Base-by-base conservation (phyloP, 2,329 filamentous ascomycete genomes). In the Neonectria ditissima region DNA sequence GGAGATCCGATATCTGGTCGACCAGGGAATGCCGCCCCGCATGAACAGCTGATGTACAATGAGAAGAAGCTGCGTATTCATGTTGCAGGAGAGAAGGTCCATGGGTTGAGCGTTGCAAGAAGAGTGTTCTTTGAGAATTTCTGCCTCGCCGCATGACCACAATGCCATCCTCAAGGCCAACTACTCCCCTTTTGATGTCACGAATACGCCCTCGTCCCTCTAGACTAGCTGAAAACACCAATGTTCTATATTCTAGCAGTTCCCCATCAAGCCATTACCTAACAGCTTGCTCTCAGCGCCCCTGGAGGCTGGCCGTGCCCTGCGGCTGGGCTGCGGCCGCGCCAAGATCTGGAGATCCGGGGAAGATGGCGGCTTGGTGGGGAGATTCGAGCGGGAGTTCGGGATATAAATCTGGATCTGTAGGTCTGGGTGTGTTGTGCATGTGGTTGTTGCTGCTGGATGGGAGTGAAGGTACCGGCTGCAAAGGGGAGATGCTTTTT, bases 341-440 rank as follows among this genome's bases (percentile, higher is more conserved):
- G 66, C 55, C 55, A 67, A 65, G 59, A 67, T 65, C 63, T 41
- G 56, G 61, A 50, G 61, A 55, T 59, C 51, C 34, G 56, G 56
- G 56, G 56, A 59, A 53, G 43, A 39, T 51, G 41, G 18, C 39
- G 28, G 18, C 47, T 39, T 14, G 41, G 56, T 39, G 48, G 56
- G 24, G 48, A 59, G 39, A 18, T 48, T 48, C 5, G 16, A 10
- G 34, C 5, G 8, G 34, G 16, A 18, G 13, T 16, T 18, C 26
- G 20, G 45, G 16, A n/a, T n/a, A n/a, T n/a, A n/a, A n/a, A n/a
- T 48, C 24, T 30, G 24, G n/a, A 37, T 14, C 34, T 28, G 26
- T 9, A 48, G 11, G 10, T 28, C 10, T n/a, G 8, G 45, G 9
- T 9, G 30, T 30, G 16, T 18, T 48, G 45, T 30, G 16, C 45